Conservation (phyloP, 148 eudicot genomes). For the Silene uniflora region DNA sequence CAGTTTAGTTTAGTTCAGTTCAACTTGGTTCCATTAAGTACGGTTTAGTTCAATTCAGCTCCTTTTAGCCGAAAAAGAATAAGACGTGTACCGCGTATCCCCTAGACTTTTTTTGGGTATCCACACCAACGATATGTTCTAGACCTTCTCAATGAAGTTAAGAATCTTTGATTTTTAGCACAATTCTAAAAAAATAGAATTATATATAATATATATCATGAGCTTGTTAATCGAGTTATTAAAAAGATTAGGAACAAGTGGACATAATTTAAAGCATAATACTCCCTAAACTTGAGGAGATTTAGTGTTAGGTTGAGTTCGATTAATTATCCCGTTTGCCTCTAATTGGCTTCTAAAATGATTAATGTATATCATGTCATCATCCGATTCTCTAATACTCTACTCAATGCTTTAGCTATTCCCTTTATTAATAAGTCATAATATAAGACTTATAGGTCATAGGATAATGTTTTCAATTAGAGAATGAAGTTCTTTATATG, state of each 20-base stretch:
- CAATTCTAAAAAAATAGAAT: background rate
- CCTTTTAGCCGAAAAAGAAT: too few relatives aligned
- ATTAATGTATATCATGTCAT: background rate
- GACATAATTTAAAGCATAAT: background rate
- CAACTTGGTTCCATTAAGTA: too few relatives aligned
- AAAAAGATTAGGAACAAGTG: background rate
- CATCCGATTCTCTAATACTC: background rate
- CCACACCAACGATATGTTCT: background rate
- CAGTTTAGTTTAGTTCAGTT: too few relatives aligned
- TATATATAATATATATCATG: too few relatives aligned
- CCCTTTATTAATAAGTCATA: background rate
- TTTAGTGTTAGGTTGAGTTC: conserved; percentile 9
- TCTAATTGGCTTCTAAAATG: background rate
- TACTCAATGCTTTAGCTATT: background rate
- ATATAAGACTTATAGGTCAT: background rate
- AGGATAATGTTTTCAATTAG: background rate
- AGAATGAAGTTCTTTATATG: too few relatives aligned
- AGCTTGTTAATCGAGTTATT: background rate
- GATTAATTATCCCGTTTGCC: background rate
- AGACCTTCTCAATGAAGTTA: background rate
- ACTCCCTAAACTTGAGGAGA: conserved; percentile 8
- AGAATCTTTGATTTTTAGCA: background rate
- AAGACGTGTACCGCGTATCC: too few relatives aligned
- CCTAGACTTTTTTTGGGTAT: too few relatives aligned
- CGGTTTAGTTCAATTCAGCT: too few relatives aligned